phyloP scores from a whole-genome alignment of 2,329 filamentous ascomycete genomes.

The Colletotrichum magnum region DNA sequence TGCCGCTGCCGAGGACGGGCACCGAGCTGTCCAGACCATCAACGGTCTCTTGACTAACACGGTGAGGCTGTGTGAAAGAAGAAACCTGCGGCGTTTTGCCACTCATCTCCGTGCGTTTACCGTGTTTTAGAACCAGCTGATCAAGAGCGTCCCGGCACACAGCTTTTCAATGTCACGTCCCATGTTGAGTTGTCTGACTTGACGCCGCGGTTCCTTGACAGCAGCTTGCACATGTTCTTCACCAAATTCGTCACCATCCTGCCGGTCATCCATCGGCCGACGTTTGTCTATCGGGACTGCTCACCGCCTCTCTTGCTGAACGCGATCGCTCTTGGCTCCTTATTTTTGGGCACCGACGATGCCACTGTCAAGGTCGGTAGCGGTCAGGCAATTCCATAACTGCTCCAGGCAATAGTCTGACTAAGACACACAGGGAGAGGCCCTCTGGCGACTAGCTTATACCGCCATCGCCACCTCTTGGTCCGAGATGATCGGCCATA shows the following conservation, averaged over 20 bases:
- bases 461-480: constrained; percentile 11
- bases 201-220: constrained; percentile 18
- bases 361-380: constrained; percentile 3
- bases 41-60: constrained; percentile 25
- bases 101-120: background rate
- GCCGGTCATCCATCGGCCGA: constrained; percentile 14
- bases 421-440: background rate
- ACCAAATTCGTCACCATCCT: constrained; percentile 21
- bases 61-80: background rate
- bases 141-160: too few relatives aligned
- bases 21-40: constrained; percentile 16
- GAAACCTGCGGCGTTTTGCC: background rate
- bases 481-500: constrained; percentile 15
- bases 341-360: constrained; percentile 10
- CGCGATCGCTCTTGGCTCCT: constrained; percentile 14
- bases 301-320: constrained; percentile 11
- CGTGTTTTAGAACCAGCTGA: background rate
- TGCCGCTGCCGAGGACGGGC: constrained; percentile 7
- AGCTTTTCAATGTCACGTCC: constrained; percentile 25
- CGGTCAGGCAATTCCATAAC: background rate
- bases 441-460: constrained; percentile 12
- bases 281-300: constrained; percentile 17
- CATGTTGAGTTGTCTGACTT: constrained; percentile 19
- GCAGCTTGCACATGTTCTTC: constrained; percentile 23
- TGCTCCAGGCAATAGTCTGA: too few relatives aligned